Evolutionary conservation across 2,329 filamentous ascomycete species (phyloP).

Genomic region (Aureobasidium sp.): DNA sequence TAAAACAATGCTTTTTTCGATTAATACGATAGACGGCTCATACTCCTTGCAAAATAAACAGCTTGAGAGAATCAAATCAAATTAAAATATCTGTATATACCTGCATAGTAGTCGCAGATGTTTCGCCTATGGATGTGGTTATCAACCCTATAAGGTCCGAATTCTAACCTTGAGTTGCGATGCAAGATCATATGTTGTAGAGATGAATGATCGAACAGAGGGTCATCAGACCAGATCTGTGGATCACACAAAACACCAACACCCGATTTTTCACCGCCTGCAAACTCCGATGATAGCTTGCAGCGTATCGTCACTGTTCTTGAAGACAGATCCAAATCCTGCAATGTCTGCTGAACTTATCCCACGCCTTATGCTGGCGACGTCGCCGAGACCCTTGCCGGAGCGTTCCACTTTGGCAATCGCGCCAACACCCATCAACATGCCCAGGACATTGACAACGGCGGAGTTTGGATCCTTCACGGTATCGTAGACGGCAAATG

Average conservation of each 20-base stretch:
- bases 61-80: neutral
- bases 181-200: too few species aligned
- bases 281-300: slow-evolving; percentile 9
- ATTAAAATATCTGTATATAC: neutral
- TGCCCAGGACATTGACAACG: slow-evolving; percentile 17
- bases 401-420: slow-evolving; percentile 16
- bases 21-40: neutral
- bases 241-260: too few species aligned
- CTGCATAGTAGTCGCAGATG: too few species aligned
- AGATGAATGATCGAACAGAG: too few species aligned
- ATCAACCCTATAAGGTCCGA: too few species aligned
- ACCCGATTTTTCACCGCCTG: neutral
- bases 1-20: neutral
- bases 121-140: too few species aligned
- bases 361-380: slow-evolving; percentile 8
- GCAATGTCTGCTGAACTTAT: slow-evolving; percentile 1
- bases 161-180: too few species aligned
- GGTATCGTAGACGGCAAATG: slow-evolving; percentile 17
- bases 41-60: neutral
- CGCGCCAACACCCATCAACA: slow-evolving; percentile 16
- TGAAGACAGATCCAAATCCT: slow-evolving; percentile 1
- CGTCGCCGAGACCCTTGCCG: neutral
- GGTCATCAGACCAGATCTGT: too few species aligned
- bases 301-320: slow-evolving; percentile 12
- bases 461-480: slow-evolving; percentile 15